Percentiles rank a stretch among this genome's conserved stretches.
Evolutionary conservation across 1,139 yeast genomes (phyloP).

Genomic region (Sugiyamaella grinbergsii): DNA sequence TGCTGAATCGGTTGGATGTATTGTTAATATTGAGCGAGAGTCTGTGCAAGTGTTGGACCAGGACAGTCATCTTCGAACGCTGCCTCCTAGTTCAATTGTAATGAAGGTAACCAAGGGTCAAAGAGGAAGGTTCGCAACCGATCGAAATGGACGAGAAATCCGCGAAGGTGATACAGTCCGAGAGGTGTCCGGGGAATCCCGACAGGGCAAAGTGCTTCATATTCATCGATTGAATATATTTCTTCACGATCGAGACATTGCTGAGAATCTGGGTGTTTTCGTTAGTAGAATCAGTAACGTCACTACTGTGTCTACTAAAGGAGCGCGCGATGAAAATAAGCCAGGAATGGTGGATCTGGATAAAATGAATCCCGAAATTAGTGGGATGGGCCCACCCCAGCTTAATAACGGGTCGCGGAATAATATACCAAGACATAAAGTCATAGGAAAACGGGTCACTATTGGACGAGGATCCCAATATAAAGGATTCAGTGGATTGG

Average conservation of each 20-base stretch:
- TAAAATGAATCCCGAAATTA: constrained; percentile 82
- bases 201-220: constrained; percentile 87
- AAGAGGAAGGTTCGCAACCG: constrained; percentile 70
- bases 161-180: constrained; percentile 89
- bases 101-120: constrained; percentile 62
- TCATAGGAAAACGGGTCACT: constrained; percentile 71
- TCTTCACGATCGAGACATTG: constrained; percentile 72
- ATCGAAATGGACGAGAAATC: constrained; percentile 78
- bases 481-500: constrained; percentile 92
- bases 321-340: constrained; percentile 55
- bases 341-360: constrained; percentile 49
- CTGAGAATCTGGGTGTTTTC: constrained; percentile 90
- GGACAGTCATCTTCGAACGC: constrained; percentile 72
- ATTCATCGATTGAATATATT: constrained; percentile 79
- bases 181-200: constrained; percentile 74
- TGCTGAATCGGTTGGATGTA: constrained; percentile 85
- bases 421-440: constrained; percentile 25
- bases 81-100: constrained; percentile 78
- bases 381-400: constrained; percentile 57
- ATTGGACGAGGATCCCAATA: constrained; percentile 84
- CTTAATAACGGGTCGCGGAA: background rate
- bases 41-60: constrained; percentile 79
- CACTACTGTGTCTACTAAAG: constrained; percentile 81
- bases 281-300: constrained; percentile 77
- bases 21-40: constrained; percentile 86